A percentile compares a stretch with the other conserved stretches of the same genome.
Evolutionary conservation across 108 stramenopile genomes (phyloP).

Genomic region (Cyclotella atomus): DNA sequence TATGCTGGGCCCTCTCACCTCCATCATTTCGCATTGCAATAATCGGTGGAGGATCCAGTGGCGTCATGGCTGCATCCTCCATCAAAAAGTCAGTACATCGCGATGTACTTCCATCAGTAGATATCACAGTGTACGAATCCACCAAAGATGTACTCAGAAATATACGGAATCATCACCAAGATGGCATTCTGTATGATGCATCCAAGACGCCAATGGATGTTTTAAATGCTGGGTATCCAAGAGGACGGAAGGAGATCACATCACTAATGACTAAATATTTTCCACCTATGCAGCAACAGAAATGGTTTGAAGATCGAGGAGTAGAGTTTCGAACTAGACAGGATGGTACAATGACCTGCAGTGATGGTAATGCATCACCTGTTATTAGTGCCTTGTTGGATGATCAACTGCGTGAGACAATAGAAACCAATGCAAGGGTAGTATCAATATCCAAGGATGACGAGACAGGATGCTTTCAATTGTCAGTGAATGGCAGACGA

Average conservation of each 20-base stretch:
- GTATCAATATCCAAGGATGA: neutral
- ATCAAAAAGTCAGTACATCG: neutral
- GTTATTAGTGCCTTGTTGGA: neutral
- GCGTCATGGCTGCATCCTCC: neutral
- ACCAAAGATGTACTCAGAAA: neutral
- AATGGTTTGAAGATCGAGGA: neutral
- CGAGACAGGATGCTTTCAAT: neutral
- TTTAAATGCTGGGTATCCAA: neutral
- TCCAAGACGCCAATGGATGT: neutral
- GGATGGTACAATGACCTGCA: neutral
- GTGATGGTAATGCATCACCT: neutral
- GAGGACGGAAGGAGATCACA: constrained; percentile 1
- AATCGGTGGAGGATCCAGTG: constrained; percentile 2
- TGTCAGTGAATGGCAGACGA: neutral
- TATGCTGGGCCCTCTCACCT: neutral
- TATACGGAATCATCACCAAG: neutral
- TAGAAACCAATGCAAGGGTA: neutral
- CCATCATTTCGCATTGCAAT: neutral
- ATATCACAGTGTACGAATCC: neutral
- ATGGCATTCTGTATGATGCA: constrained; percentile 3
- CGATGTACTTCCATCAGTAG: neutral
- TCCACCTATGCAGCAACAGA: constrained; percentile 7
- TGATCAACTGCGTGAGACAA: neutral
- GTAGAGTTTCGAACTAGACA: neutral
- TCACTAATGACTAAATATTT: neutral